Evolutionary conservation across 371 early-diverging fungal species (phyloP), one percentile per base, ranked within the genome.

Genomic region (Mortierella sp.): DNA sequence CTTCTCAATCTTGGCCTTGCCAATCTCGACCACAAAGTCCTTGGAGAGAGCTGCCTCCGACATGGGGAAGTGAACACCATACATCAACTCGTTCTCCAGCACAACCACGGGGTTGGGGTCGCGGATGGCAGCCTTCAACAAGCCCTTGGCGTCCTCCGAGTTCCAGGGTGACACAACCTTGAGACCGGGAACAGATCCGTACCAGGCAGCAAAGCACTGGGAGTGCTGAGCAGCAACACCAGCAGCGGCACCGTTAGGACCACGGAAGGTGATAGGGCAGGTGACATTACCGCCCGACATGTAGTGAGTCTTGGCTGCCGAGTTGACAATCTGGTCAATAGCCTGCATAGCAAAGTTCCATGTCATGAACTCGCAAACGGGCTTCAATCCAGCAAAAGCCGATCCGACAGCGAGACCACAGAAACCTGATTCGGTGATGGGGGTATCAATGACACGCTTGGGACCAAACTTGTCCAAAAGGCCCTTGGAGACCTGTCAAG

Each of bases 281-380:
- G 79, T 74, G 39, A 93, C 92, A 21, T 89, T 85, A 45, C 97
- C 98, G 50, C 97, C 99, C 40, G 98, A 95, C 99, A 99, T 99
- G 86, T 99, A 99, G 64, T 91, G 87, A 27, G 97, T 95, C 86
- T 99, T 99, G 68, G 97, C 99, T 50, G 97, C 98, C 60, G 98
- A 98, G 92, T 99, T 99, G 80, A 99, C 94, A 60, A 99, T 94
- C 78, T 99, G 99, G 82, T 99, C 99, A 79, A 99, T 98, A 47
- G 99, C 97, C 90, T 99, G 99, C 95, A 99, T 95, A 47, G 98
- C 94, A 90, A 99, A 99, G 92, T 98, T 99, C 87, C 95, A 98
- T 52, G 99, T 99, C 99, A 99, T 99, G 87, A 98, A 99, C 83
- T 99, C 99, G 87, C 98, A 97, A 65, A 99, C 91, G 43, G 99